Evolutionary conservation across 163 green algal species (phyloP).

Genomic region (Volvox carteri): DNA sequence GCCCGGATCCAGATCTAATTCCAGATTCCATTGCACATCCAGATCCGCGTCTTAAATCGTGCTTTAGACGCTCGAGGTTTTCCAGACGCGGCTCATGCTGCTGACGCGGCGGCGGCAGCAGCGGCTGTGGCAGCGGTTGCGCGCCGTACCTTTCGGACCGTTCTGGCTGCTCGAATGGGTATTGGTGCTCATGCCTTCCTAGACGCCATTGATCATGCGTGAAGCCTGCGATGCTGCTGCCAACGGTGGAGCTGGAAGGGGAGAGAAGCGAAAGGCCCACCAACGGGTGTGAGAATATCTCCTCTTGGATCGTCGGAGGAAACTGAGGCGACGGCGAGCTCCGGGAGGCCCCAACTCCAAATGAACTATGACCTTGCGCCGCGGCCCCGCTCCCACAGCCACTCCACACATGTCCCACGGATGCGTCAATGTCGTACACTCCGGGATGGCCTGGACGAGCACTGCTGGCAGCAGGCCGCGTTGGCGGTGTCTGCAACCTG

Average conservation of each 20-base stretch:
- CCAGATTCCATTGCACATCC: too few species aligned
- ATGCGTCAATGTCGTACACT: too few species aligned
- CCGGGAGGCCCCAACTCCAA: too few species aligned
- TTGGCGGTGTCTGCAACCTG: too few species aligned
- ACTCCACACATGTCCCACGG: too few species aligned
- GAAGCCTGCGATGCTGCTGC: not conserved
- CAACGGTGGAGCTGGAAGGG: conserved; percentile 16
- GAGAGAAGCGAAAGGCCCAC: not conserved
- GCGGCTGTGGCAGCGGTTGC: not conserved
- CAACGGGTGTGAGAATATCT: not conserved
- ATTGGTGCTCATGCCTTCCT: not conserved
- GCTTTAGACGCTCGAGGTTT: not conserved
- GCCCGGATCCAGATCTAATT: too few species aligned
- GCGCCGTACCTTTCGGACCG: not conserved
- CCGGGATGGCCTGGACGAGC: too few species aligned
- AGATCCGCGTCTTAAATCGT: not conserved
- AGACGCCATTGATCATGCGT: not conserved
- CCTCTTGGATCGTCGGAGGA: conserved; percentile 19
- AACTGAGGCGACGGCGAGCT: not conserved
- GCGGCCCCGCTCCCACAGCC: too few species aligned
- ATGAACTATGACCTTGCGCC: too few species aligned
- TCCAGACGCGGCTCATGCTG: not conserved
- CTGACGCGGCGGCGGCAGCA: not conserved
- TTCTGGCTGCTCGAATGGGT: not conserved
- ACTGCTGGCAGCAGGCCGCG: too few species aligned